Evolutionary conservation across 2,329 filamentous ascomycete genomes (phyloP).

Genomic region (Aspergillus fijiensis): DNA sequence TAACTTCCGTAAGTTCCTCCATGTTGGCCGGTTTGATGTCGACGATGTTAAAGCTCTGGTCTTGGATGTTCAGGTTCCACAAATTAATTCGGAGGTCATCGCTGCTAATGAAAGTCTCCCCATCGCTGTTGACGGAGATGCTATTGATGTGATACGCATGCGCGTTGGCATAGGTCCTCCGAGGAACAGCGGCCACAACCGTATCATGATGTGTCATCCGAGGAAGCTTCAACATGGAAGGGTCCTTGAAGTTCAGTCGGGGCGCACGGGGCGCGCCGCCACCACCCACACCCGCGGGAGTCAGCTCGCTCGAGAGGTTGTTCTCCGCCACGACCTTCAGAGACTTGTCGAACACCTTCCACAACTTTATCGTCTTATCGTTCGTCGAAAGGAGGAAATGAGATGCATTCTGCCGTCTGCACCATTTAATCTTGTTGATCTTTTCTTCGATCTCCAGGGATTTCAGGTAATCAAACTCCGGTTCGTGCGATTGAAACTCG

Average conservation of each 20-base stretch:
- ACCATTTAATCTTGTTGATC: slow-evolving; percentile 99
- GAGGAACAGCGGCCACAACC: slow-evolving; percentile 91
- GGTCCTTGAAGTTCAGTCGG: slow-evolving; percentile 72
- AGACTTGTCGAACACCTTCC: slow-evolving; percentile 99
- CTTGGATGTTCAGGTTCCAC: slow-evolving; percentile 99
- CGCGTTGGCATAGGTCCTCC: slow-evolving; percentile 95
- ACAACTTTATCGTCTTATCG: slow-evolving; percentile 99
- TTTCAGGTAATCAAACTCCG: slow-evolving; percentile 98
- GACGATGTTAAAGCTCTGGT: slow-evolving; percentile 99
- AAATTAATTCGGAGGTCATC: slow-evolving; percentile 97
- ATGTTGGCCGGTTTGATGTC: slow-evolving; percentile 99
- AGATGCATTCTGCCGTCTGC: slow-evolving; percentile 93
- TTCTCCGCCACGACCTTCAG: slow-evolving; percentile 99
- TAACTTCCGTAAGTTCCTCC: slow-evolving; percentile 98
- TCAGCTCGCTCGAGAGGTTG: slow-evolving; percentile 92
- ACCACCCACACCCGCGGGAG: slow-evolving; percentile 68
- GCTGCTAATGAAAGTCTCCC: slow-evolving; percentile 98
- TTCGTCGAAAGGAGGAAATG: slow-evolving; percentile 98
- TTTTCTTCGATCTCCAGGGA: slow-evolving; percentile 99
- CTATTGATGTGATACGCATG: slow-evolving; percentile 99
- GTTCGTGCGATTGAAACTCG: slow-evolving; percentile 98
- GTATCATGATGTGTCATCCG: slow-evolving; percentile 97
- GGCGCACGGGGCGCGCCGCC: slow-evolving; percentile 74
- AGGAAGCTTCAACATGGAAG: slow-evolving; percentile 85
- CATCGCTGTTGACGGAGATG: slow-evolving; percentile 99